Conservation (phyloP, 768 basidiomycete genomes). For the Mycena rosella region DNA sequence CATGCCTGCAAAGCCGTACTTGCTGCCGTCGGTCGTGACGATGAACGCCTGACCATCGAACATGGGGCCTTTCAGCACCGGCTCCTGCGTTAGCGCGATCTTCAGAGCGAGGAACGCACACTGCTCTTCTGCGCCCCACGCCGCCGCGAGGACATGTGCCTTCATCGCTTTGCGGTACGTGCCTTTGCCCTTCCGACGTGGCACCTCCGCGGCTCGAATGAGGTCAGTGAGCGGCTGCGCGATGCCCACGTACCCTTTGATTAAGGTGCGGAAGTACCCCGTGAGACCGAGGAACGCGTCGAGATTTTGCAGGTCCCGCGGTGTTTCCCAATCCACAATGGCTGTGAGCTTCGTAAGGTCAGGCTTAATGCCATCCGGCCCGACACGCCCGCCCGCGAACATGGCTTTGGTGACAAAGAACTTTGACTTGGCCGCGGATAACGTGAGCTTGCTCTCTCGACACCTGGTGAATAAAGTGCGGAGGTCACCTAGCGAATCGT, state of each 20-base stretch:
- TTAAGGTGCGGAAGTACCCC: slow-evolving; percentile 49
- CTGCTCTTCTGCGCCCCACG: slow-evolving; percentile 36
- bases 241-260: slow-evolving; percentile 49
- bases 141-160: slow-evolving; percentile 20
- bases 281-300: slow-evolving; percentile 27
- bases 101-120: slow-evolving; percentile 44
- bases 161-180: slow-evolving; percentile 44
- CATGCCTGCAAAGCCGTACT: slow-evolving; percentile 43
- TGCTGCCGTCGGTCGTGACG: slow-evolving; percentile 46
- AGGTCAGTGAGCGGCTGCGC: slow-evolving; percentile 51
- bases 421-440: slow-evolving; percentile 30
- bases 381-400: slow-evolving; percentile 50
- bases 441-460: slow-evolving; percentile 29
- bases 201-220: slow-evolving; percentile 35
- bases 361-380: slow-evolving; percentile 48
- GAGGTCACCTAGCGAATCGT: slow-evolving; percentile 8
- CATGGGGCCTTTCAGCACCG: slow-evolving; percentile 34
- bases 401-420: slow-evolving; percentile 51
- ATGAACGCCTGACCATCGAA: slow-evolving; percentile 46
- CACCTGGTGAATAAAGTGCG: slow-evolving; percentile 40
- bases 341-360: slow-evolving; percentile 53
- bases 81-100: slow-evolving; percentile 35
- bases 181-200: slow-evolving; percentile 36
- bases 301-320: slow-evolving; percentile 26
- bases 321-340: slow-evolving; percentile 48